Evolutionary conservation across 169 alveolate genomes (phyloP), one percentile per base, ranked within the genome.

Genomic region (Cryptosporidium canis): DNA sequence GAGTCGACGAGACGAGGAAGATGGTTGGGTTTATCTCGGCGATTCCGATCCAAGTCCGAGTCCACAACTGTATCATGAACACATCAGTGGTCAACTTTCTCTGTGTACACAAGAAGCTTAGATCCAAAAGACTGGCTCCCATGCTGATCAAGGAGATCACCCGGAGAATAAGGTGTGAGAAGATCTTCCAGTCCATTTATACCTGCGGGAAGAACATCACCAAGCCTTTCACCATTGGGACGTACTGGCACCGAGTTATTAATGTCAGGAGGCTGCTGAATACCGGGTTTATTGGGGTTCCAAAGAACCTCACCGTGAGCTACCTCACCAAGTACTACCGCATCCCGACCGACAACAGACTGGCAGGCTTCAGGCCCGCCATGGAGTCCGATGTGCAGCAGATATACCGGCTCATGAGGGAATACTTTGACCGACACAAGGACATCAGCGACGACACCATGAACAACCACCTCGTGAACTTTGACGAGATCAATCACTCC

Each of bases 141-240:
- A 95, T 95, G 14, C 91, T 97, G 67, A 97, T 96, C 63, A 97
- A 96, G 94, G 99, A 98, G 95, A 93, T 98, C 12, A 98, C 99
- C 0, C 93, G 99, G 70, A 94, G 99, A 91, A 97, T 97, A 16
- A 97, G 98, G 91, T 90, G 96, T 63, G 94, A 94, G 87, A 94
- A 94, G 72, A 92, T 96, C 21, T 98, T 99, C 99, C 98, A 98
- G 92, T 99, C 99, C 5, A 97, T 96, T 35, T 84, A 83, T 56
- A 97, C 99, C 18, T 98, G 99, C 24, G 99, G 99, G 0, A 96
- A 95, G 27, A 95, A 97, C 37, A 85, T 98, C 47, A 99, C 99
- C 12, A 95, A 93, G 35, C 99, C 99, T 2, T 93, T 98, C 31
- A 92, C 99, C 48, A 92, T 93, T 47, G 98, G 65, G 96, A 96